Evolutionary conservation across 345 rosid genomes (phyloP).

Genomic region (Melaleuca alternifolia): DNA sequence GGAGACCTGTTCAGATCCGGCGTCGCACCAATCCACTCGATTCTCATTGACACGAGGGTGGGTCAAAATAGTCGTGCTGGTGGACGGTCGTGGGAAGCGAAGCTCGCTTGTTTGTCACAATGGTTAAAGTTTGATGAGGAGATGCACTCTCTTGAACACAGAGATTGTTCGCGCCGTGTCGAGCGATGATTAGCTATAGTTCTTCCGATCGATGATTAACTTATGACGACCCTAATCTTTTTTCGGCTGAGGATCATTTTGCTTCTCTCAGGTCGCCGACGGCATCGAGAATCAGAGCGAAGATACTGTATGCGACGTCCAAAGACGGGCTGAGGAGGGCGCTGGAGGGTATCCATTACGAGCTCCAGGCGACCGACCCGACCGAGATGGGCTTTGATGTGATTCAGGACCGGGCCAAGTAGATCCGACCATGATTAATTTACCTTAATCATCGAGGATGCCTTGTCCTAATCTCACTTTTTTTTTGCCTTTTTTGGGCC

Average conservation of each 20-base stretch:
- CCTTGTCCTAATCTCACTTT: not conserved
- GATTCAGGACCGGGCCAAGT: conserved; percentile 69
- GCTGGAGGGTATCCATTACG: conserved; percentile 85
- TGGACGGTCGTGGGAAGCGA: too few species aligned
- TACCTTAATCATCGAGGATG: not conserved
- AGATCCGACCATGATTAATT: not conserved
- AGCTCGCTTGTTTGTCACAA: too few species aligned
- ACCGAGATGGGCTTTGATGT: conserved; percentile 95
- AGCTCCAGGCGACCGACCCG: conserved; percentile 91
- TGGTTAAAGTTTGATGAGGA: not conserved
- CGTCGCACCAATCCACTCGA: not conserved
- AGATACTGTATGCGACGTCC: conserved; percentile 83
- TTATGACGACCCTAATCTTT: not conserved
- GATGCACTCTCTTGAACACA: not conserved
- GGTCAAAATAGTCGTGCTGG: too few species aligned
- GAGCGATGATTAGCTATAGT: not conserved
- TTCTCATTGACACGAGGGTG: not conserved
- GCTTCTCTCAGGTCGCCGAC: conserved; percentile 54
- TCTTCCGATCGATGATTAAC: not conserved
- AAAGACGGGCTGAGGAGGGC: conserved; percentile 79
- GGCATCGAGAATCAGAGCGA: conserved; percentile 79
- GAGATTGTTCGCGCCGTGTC: not conserved
- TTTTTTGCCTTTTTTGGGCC: conserved; percentile 4
- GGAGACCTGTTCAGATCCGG: not conserved
- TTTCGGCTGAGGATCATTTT: not conserved